These are phyloP conservation scores for Aureobasidium sp. DNA, from an alignment of 2,329 filamentous ascomycete species.

Conservation along the genomic window DNA sequence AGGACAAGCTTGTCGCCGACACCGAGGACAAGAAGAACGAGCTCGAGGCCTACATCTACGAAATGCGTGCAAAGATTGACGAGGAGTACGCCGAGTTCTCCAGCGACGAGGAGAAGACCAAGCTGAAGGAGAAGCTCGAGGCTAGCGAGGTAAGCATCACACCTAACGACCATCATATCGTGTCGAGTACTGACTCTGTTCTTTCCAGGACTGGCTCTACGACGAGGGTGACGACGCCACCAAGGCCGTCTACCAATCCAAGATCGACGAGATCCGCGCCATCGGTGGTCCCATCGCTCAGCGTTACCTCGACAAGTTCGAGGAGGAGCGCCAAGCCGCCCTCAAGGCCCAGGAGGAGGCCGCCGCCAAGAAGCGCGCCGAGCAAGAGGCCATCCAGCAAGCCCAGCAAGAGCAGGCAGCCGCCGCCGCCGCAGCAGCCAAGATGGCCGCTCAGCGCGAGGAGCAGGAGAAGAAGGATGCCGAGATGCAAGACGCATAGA, in stretches of 20 bases:
- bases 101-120: slow-evolving; percentile 84
- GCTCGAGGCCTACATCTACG: slow-evolving; percentile 95
- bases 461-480: slow-evolving; percentile 55
- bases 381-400: slow-evolving; percentile 66
- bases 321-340: slow-evolving; percentile 71
- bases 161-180: not conserved
- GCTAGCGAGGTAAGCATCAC: slow-evolving; percentile 61
- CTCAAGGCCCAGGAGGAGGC: slow-evolving; percentile 58
- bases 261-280: slow-evolving; percentile 90
- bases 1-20: slow-evolving; percentile 96
- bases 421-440: slow-evolving; percentile 36
- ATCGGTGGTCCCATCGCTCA: slow-evolving; percentile 86
- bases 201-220: slow-evolving; percentile 83
- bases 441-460: slow-evolving; percentile 34
- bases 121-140: slow-evolving; percentile 74
- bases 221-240: slow-evolving; percentile 91
- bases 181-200: slow-evolving; percentile 17
- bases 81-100: slow-evolving; percentile 83
- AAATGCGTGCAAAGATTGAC: slow-evolving; percentile 89
- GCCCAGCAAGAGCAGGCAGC: slow-evolving; percentile 60
- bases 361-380: slow-evolving; percentile 52
- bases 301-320: slow-evolving; percentile 89
- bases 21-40: slow-evolving; percentile 99
- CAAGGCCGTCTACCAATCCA: slow-evolving; percentile 88
- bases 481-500: slow-evolving; percentile 19